Evolutionary conservation across 345 rosid genomes (phyloP).

Genomic region (Arabis alpina): DNA sequence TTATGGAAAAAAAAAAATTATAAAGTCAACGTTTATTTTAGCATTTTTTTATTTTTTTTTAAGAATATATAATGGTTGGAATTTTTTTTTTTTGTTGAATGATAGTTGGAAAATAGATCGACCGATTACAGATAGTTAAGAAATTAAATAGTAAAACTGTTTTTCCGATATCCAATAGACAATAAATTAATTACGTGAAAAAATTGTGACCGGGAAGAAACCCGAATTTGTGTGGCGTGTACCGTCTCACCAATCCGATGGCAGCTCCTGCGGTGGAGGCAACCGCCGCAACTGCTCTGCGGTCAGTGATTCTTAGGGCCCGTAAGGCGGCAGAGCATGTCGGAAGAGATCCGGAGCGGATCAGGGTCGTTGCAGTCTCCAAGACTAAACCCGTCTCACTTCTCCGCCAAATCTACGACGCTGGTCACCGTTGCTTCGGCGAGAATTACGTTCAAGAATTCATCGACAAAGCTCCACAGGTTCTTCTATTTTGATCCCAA

Average conservation of each 20-base stretch:
- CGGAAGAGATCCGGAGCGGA: constrained; percentile 54
- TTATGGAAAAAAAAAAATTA: no score
- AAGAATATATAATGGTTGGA: no score
- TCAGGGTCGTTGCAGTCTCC: constrained; percentile 79
- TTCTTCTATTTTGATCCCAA: constrained; percentile 12
- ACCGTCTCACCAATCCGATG: constrained; percentile 40
- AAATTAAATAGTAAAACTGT: no score
- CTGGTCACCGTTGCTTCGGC: constrained; percentile 89
- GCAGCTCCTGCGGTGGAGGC: constrained; percentile 63
- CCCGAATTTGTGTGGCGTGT: neutral
- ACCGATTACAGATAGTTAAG: no score
- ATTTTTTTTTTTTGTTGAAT: no score
- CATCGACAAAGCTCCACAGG: constrained; percentile 89
- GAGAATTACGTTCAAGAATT: constrained; percentile 92
- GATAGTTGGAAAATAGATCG: no score
- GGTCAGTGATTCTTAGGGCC: constrained; percentile 69
- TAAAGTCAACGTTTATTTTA: no score
- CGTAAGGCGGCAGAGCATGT: constrained; percentile 69
- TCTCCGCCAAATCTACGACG: constrained; percentile 80
- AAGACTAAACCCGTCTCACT: constrained; percentile 89
- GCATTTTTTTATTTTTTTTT: no score
- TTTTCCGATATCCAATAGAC: no score
- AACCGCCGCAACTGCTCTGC: constrained; percentile 64
- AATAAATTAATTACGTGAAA: constrained; percentile 5
- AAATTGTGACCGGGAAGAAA: no score